Base-by-base conservation (phyloP, 2,329 filamentous ascomycete genomes). In the Talaromyces sp. region DNA sequence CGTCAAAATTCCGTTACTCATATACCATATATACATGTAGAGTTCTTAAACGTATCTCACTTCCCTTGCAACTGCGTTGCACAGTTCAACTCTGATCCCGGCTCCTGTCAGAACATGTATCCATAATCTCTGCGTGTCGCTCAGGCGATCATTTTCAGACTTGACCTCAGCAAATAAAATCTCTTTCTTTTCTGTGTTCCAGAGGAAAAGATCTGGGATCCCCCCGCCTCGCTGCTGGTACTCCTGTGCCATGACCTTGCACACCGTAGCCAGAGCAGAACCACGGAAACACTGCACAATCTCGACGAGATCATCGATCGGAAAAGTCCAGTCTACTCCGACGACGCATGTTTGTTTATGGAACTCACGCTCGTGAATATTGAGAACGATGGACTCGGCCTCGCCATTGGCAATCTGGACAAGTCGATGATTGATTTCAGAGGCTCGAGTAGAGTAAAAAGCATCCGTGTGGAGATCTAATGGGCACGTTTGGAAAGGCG, bases 51-150 rank as follows among this genome's bases (percentile, higher is more conserved):
- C 53, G 35, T 57, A 64, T 58, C 72, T 73, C 4, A 86, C 80
- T 69, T 86, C 83, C 65, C 74, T 80, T 7, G 85, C 84, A 65
- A 86, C 80, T 26, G 84, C 85, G 74, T 85, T 82, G 65, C 85
- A 95, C 65, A 97, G 79, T 67, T 96, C 92, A 29, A 97, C 93
- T 66, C 83, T 85, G 43, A 97, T 83, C 2, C 94, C 93, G 1
- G 92, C 92, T 1, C 88, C 88, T 8, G 87, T 88, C 57, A 99
- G 81, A 8, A 97, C 91, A 79, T 97, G 91, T 68, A 97, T 96
- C 94, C 94, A 99, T 66, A 99, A 82, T 67, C 94, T 81, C 78
- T 99, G 94, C 19, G 92, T 96, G 79, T 99, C 94, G 75, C 93
- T 97, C 69, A 99, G 79, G 43, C 92, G 86, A 80, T 99, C 94